Base-by-base conservation (phyloP, 2,329 filamentous ascomycete species). In the Pseudogymnoascus sp. region DNA sequence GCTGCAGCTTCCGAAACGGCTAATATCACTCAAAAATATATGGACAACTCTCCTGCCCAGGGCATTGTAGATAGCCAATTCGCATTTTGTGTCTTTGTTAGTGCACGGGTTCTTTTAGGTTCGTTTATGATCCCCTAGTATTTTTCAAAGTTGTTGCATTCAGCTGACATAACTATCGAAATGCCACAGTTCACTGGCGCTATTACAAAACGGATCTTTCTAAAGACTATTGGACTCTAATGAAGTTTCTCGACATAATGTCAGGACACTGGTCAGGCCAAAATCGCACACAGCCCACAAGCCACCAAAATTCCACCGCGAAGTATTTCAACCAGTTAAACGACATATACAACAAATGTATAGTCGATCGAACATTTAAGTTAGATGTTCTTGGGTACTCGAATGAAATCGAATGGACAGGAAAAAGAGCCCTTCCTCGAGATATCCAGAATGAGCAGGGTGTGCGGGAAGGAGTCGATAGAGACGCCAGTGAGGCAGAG, bases 11-110 rank as follows among this genome's bases (percentile, higher is more conserved):
- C 67, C 1, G 73, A 75, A 62, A 73, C 68, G 2, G 67, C 72
- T 2, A 70, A 65, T 40, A 75, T 74, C 35, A 68, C 67, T 1
- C 65, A 70, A 21, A 70, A 73, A 38, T 74, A 70, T 61, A 67
- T 74, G 6, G 65, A 70, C n/a, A 66, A 69, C 59, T 50, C 64
- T n/a, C 59, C 64, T 65, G 37, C 65, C 61, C 33, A 42, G 24
- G 47, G 65, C 11, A 44, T 70, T 16, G 64, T 65, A 35, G 56
- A 68, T 42, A 65, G 64, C n/a, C 72, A 73, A 60, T 73, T 72
- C 60, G 63, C 67, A 1, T 73, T 74, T 44, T 74, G 72, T 59
- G 63, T 70, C 1, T 74, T 73, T 61, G 64, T 74, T 16, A 69
- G 70, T 33, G 69, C 61, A 6, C 65, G 72, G 16, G 69, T 73